Conservation (phyloP, 441 rosid genomes). For the Raphanus hybrid region DNA sequence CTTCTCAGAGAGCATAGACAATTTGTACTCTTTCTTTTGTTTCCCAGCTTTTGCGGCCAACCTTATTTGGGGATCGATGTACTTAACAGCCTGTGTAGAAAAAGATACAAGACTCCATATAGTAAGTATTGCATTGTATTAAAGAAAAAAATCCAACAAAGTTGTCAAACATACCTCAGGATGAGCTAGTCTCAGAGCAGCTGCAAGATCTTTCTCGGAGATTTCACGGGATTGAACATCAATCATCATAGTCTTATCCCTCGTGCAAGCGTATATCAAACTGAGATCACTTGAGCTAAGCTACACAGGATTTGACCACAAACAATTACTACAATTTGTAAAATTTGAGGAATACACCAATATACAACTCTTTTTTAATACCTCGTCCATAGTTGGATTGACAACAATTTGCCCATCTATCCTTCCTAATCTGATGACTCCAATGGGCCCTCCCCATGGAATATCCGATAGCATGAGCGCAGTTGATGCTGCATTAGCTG, state of each 20-base stretch:
- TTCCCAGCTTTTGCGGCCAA: conserved; percentile 93
- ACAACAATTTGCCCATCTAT: conserved; percentile 77
- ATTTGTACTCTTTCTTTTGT: conserved; percentile 85
- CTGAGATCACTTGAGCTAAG: conserved; percentile 90
- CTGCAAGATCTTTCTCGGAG: conserved; percentile 88
- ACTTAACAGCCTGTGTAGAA: conserved; percentile 79
- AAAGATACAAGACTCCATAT: conserved; percentile 26
- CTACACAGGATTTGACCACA: conserved; percentile 53
- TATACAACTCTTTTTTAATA: conserved; percentile 23
- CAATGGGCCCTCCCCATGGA: conserved; percentile 97
- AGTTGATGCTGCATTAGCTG: conserved; percentile 97
- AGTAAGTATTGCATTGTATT: conserved; percentile 2
- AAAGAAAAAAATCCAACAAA: not conserved
- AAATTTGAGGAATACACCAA: not conserved
- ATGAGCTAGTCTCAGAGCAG: conserved; percentile 93
- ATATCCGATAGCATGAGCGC: conserved; percentile 97
- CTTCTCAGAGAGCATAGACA: conserved; percentile 77
- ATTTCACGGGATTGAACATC: conserved; percentile 94
- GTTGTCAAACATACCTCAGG: conserved; percentile 66
- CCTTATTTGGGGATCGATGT: conserved; percentile 86
- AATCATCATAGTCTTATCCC: conserved; percentile 92
- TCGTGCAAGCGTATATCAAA: conserved; percentile 95
- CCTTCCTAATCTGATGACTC: conserved; percentile 85
- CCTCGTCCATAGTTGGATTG: conserved; percentile 96
- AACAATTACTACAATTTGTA: not conserved